phyloP scores from a whole-genome alignment of 495 filamentous ascomycete genomes.

The Astrocystis sublimbata region DNA sequence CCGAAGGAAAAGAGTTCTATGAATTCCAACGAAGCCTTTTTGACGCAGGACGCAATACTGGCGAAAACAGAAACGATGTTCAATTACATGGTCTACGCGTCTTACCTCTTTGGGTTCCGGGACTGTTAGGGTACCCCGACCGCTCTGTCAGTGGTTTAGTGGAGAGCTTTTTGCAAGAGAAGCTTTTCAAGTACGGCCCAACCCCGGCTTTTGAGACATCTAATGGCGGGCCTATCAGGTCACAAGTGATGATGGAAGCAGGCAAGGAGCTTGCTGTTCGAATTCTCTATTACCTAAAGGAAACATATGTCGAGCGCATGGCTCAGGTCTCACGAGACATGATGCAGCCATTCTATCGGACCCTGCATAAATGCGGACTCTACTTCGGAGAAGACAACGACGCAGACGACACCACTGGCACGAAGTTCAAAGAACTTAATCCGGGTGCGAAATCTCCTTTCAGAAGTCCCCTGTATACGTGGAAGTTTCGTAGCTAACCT shows the following conservation, averaged over 20 bases:
- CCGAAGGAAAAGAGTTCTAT: conserved; percentile 45
- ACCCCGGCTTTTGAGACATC: conserved; percentile 31
- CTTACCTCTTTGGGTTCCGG: conserved; percentile 66
- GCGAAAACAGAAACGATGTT: conserved; percentile 30
- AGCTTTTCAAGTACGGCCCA: conserved; percentile 52
- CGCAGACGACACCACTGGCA: conserved; percentile 34
- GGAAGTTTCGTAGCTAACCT: conserved; percentile 19
- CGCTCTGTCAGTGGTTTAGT: conserved; percentile 53
- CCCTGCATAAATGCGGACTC: conserved; percentile 43
- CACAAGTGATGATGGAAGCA: conserved; percentile 31
- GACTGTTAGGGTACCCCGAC: conserved; percentile 65
- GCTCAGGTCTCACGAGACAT: conserved; percentile 44
- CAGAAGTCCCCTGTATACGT: not conserved
- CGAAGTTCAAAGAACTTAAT: conserved; percentile 40
- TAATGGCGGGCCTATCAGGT: conserved; percentile 25
- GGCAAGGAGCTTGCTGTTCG: conserved; percentile 43
- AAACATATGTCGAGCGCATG: conserved; percentile 43
- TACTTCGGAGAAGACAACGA: conserved; percentile 44
- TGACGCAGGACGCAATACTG: conserved; percentile 30
- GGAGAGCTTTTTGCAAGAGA: conserved; percentile 55
- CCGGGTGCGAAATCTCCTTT: conserved; percentile 39
- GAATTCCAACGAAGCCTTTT: conserved; percentile 43
- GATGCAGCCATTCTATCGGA: conserved; percentile 40
- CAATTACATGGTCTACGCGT: conserved; percentile 44
- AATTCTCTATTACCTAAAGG: conserved; percentile 50